Evolutionary conservation across 257 asterid species (phyloP).

Genomic region (Jacaranda copaia): DNA sequence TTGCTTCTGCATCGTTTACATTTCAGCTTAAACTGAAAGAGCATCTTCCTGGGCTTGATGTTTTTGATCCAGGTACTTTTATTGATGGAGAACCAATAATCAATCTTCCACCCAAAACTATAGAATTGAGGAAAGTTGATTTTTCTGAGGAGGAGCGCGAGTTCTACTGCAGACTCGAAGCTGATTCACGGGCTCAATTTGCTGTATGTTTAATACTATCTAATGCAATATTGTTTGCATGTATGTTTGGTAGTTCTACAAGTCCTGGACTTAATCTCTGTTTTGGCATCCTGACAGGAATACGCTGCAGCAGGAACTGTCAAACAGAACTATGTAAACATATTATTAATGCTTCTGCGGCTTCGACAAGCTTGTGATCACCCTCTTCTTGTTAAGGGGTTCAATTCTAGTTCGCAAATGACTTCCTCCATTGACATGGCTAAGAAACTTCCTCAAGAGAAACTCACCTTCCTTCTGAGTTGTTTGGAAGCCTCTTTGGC

Average conservation of each 20-base stretch:
- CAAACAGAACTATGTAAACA: slow-evolving; percentile 91
- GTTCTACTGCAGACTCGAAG: slow-evolving; percentile 87
- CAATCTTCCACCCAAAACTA: slow-evolving; percentile 81
- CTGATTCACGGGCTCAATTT: slow-evolving; percentile 92
- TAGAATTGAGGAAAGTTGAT: slow-evolving; percentile 78
- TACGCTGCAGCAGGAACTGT: slow-evolving; percentile 98
- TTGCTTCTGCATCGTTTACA: slow-evolving; percentile 11
- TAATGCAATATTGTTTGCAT: slow-evolving; percentile 27
- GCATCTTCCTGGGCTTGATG: slow-evolving; percentile 33
- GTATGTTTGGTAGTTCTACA: slow-evolving; percentile 23
- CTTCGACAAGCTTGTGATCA: slow-evolving; percentile 99
- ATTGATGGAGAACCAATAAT: slow-evolving; percentile 95
- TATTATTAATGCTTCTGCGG: slow-evolving; percentile 91
- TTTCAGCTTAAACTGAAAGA: slow-evolving; percentile 1
- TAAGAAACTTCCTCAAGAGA: slow-evolving; percentile 82
- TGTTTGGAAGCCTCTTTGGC: slow-evolving; percentile 89
- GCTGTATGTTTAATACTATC: slow-evolving; percentile 70
- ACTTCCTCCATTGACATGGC: slow-evolving; percentile 82
- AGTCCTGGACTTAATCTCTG: slow-evolving; percentile 32
- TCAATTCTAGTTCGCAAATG: slow-evolving; percentile 56
- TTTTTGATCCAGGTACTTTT: slow-evolving; percentile 61
- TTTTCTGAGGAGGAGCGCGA: slow-evolving; percentile 85
- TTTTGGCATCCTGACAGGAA: slow-evolving; percentile 61
- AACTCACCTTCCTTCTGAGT: slow-evolving; percentile 64
- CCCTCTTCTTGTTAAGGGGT: slow-evolving; percentile 91